These are phyloP conservation scores for Colletotrichum liaoningense DNA, from an alignment of 2,329 filamentous ascomycete species.

Conservation along the genomic window DNA sequence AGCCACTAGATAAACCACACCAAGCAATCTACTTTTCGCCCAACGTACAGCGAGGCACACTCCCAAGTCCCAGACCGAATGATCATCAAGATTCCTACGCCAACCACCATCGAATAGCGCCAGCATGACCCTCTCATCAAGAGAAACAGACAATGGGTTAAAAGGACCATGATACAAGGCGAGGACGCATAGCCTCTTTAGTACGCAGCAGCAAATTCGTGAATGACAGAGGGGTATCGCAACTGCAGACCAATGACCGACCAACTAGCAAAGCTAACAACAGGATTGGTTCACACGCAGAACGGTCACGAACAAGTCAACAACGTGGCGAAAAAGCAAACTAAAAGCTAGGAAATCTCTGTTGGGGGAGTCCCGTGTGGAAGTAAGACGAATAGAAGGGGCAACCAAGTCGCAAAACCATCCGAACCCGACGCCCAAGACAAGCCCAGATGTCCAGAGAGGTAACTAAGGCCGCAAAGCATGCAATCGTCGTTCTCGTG, in stretches of 20 bases:
- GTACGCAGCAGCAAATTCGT: not conserved
- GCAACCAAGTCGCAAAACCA: slow-evolving; percentile 26
- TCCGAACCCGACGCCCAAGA: slow-evolving; percentile 30
- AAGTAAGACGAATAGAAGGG: slow-evolving; percentile 33
- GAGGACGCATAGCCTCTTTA: not conserved
- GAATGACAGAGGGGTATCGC: slow-evolving; percentile 15
- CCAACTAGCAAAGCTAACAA: slow-evolving; percentile 5
- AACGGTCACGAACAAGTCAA: slow-evolving; percentile 29
- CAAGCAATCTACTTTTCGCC: not conserved
- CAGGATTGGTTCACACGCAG: slow-evolving; percentile 23
- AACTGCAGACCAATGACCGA: slow-evolving; percentile 1
- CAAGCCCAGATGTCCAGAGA: slow-evolving; percentile 32
- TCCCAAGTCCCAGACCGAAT: not conserved
- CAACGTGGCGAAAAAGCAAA: slow-evolving; percentile 26
- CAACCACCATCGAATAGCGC: not conserved
- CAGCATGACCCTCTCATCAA: not conserved
- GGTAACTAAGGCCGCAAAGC: slow-evolving; percentile 26
- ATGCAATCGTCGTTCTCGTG: slow-evolving; percentile 34
- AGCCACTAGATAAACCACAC: not conserved
- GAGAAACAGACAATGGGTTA: not conserved
- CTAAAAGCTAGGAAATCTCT: slow-evolving; percentile 36
- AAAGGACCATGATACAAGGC: not conserved
- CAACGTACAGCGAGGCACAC: not conserved
- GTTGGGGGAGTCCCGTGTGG: slow-evolving; percentile 31
- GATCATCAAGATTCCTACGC: not conserved